phyloP scores from a whole-genome alignment of 1,284 basidiomycete species.

The Marasmius sp. region DNA sequence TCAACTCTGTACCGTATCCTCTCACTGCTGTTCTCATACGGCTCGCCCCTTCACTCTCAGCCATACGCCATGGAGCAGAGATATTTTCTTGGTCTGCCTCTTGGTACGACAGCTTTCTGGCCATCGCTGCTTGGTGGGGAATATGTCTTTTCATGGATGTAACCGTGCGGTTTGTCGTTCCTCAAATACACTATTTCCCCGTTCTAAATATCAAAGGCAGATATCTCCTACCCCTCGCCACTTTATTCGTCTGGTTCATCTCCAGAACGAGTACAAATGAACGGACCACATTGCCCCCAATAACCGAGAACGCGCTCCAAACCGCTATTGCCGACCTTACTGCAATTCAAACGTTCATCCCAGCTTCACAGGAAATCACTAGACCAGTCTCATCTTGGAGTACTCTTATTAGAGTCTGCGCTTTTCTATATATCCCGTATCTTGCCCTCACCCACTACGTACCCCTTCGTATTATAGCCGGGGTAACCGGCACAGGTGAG shows the following conservation, averaged over 20 bases:
- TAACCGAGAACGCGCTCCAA: conserved; percentile 67
- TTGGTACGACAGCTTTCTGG: conserved; percentile 69
- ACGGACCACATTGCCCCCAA: conserved; percentile 28
- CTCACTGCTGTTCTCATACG: conserved; percentile 57
- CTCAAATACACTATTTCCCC: background rate
- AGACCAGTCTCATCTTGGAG: conserved; percentile 26
- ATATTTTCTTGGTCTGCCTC: conserved; percentile 61
- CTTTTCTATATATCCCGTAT: conserved; percentile 59
- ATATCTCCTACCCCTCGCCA: conserved; percentile 43
- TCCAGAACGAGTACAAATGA: conserved; percentile 28
- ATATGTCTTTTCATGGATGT: conserved; percentile 64
- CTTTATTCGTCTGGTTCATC: conserved; percentile 33
- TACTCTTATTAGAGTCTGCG: conserved; percentile 45
- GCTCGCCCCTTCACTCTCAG: conserved; percentile 56
- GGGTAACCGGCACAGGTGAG: conserved; percentile 48
- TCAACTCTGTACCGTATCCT: conserved; percentile 59
- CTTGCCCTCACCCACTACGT: conserved; percentile 54
- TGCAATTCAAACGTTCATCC: conserved; percentile 52
- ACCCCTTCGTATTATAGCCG: conserved; percentile 59
- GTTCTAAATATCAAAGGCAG: conserved; percentile 26
- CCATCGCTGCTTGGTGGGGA: conserved; percentile 75
- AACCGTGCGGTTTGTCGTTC: conserved; percentile 52
- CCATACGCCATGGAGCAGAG: conserved; percentile 48
- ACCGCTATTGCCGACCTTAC: conserved; percentile 54
- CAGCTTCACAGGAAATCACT: conserved; percentile 26